phyloP scores from a whole-genome alignment of 208 protist genomes.

The Leishmania martiniquensis region DNA sequence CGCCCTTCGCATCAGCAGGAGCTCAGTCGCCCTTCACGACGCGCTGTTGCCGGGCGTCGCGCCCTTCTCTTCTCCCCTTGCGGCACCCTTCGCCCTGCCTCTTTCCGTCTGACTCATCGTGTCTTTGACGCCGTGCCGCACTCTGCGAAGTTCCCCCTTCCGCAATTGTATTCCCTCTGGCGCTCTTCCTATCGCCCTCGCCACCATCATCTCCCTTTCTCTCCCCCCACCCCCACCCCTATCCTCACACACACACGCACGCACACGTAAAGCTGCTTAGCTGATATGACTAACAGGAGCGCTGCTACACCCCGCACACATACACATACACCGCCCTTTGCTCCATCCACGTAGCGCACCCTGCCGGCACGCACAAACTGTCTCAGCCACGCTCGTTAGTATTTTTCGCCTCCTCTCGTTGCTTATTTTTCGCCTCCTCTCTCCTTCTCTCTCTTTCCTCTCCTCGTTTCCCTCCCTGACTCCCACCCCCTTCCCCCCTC shows the following conservation, averaged over 20 bases:
- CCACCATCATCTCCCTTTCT: background rate
- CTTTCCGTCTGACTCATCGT: background rate
- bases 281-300: no score
- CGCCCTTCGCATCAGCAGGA: background rate
- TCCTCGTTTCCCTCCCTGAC: slow-evolving; percentile 1
- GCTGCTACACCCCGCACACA: no score
- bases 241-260: background rate
- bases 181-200: background rate
- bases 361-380: no score
- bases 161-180: background rate
- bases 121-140: background rate
- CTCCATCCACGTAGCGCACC: background rate
- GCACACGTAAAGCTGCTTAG: background rate
- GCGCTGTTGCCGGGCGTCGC: background rate
- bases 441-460: slow-evolving; percentile 10
- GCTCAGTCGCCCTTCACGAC: background rate
- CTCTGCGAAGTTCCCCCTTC: background rate
- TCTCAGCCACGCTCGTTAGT: no score
- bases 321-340: background rate
- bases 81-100: background rate
- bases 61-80: background rate
- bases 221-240: background rate
- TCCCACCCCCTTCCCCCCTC: background rate
- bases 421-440: background rate
- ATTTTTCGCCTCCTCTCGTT: background rate